Percentiles rank a stretch among this genome's conserved stretches.
phyloP scores from a whole-genome alignment of 2,329 filamentous ascomycete species.

The Raffaelea deltoideospora region DNA sequence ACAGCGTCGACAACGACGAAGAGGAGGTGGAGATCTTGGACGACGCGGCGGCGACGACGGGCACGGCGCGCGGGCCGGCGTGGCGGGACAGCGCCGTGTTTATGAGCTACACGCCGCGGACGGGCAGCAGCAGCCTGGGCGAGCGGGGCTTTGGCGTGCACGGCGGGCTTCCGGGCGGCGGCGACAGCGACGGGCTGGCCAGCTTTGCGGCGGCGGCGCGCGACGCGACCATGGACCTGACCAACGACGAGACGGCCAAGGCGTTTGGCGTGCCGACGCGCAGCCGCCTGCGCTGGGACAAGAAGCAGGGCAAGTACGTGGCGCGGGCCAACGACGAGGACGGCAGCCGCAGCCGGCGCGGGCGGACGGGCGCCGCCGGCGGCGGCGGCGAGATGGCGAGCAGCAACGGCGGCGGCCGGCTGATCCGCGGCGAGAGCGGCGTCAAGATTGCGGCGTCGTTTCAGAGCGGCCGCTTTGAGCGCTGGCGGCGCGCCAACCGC shows the following conservation, averaged over 20 bases:
- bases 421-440: constrained; percentile 79
- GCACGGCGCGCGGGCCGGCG: constrained; percentile 22
- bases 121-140: constrained; percentile 35
- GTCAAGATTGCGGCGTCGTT: constrained; percentile 93
- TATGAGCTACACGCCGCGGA: constrained; percentile 88
- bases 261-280: constrained; percentile 65
- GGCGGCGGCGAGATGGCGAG: constrained; percentile 5
- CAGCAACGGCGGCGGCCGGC: constrained; percentile 36
- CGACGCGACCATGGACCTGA: constrained; percentile 79
- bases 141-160: constrained; percentile 90
- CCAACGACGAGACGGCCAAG: constrained; percentile 70
- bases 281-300: constrained; percentile 83
- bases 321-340: constrained; percentile 85
- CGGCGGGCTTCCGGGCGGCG: constrained; percentile 72
- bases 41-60: constrained; percentile 31
- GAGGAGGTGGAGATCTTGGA: constrained; percentile 47
- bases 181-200: constrained; percentile 26
- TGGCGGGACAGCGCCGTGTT: constrained; percentile 83
- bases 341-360: constrained; percentile 48
- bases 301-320: constrained; percentile 93
- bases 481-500: constrained; percentile 78
- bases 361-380: too few relatives aligned
- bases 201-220: constrained; percentile 85
- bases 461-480: constrained; percentile 84
- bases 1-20: constrained; percentile 28